Evolutionary conservation across 768 basidiomycete genomes (phyloP), one percentile per base, ranked within the genome.

Genomic region (Mycena filopes): DNA sequence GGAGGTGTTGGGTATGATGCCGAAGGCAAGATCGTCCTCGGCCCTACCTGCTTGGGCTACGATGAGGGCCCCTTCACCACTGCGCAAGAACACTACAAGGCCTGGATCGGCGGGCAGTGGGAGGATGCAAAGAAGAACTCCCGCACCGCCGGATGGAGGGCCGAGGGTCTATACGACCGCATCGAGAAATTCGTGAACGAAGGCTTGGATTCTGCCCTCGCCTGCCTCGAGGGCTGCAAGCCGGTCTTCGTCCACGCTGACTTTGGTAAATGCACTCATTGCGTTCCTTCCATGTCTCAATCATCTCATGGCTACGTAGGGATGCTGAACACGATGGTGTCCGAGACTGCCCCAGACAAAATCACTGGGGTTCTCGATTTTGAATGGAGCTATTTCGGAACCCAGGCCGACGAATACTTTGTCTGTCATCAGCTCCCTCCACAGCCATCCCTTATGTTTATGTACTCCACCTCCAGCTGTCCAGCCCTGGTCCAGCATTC

Each of bases 351-450:
- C 9, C 55, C 63, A 7, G 23, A 57, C 4, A 36, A 18, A 11
- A 46, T 64, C 49, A 57, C 63, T 15, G 63, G 63, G 0, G n/a
- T 64, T 7, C 42, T 64, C 46, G 63, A 64, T 43, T 64, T 64
- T 18, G 63, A 57, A 29, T 64, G 63, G 63, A 45, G 29, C 25
- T 48, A 64, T 23, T 64, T 57, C 18, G 63, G 63, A n/a, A 42
- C 63, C 20, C 23, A 31, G 38, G 57, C 56, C 11, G 63, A 65
- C 16, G 63, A 48, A 40, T 65, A 54, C 13, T 59, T 65, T 33
- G 63, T 65, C 21, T 36, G 57, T 47, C 16, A 3, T 41, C 21
- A 45, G 4, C 43, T 18, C 20, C 13, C 33, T 13, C 12, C 31
- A 6, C n/a, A 11, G 9, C 21, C 15, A 23, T 42, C 21, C 15